Base-by-base conservation (phyloP, 2,329 filamentous ascomycete genomes). In the Aspergillus piperis region DNA sequence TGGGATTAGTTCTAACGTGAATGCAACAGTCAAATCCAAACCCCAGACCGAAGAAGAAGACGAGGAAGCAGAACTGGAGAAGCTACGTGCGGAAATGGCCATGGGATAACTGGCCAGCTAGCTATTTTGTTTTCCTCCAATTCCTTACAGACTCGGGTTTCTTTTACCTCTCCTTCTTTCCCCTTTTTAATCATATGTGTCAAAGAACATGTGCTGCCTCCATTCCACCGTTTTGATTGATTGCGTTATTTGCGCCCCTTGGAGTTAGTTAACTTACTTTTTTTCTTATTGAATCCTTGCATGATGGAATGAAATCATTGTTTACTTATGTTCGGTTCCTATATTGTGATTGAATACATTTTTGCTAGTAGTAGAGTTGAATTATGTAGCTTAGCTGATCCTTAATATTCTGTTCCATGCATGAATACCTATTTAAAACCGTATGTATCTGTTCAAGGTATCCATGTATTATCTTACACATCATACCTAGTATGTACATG, bases 21-120 rank as follows among this genome's bases (percentile, higher is more conserved):
- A 21, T 59, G 10, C 60, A 62, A 62, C 66, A 81, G 78, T 78
- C 67, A 79, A 77, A 74, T 77, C 78, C 63, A 81, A 81, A 71
- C 69, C 78, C 63, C 80, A 67, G 72, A 75, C 62, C 75, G 88
- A 90, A 73, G 92, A 96, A 76, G 93, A 97, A 76, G 94, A 98
- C 83, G 95, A 98, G 74, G 94, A 98, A 77, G 94, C 89, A 71
- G 94, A 98, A 81, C 82, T 98, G 73, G 87, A 90, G 78, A 97
- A 95, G 80, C 79, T 99, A 68, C 92, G 96, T 76, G 93, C 92
- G 38, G 94, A 97, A 79, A 98, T 98, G 94, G 93, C 93, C 66
- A 96, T 97, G 89, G 96, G 78, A 78, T 71, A 44, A 55, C 0
- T 15, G 25, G 23, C n/a, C 36, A 8, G 8, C 23, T 19, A 15